Evolutionary conservation across 805 yeast species (phyloP), one percentile per base, ranked within the genome.

Genomic region (Candida easanensis): DNA sequence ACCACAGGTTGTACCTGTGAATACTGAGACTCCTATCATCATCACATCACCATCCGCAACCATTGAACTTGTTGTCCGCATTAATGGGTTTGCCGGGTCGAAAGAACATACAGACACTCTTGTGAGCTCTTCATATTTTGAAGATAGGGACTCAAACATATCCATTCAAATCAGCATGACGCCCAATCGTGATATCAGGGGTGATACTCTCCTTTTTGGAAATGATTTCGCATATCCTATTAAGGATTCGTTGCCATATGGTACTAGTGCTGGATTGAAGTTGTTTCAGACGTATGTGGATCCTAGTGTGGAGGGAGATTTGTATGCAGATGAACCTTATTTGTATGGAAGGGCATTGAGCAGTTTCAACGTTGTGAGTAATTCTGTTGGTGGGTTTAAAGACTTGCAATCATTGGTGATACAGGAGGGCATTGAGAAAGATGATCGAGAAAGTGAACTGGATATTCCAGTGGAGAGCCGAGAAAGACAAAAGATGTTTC

Each of bases 191-290:
- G 42, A 46, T 17, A 62, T 80, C n/a, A 54, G 52, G 16, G 86
- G 84, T 3, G 67, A 74, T 33, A 69, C 71, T n/a, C 61, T 83
- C 32, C 45, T 77, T n/a, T 82, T 79, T 63, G 89, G 89, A 1
- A 83, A 83, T 56, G 88, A 83, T 53, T 80, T 80, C 56, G 76
- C 72, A 9, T 57, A 66, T n/a, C 81, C 86, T 0, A 73, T 83
- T 25, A 64, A 71, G 25, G 80, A 80, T 37, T 68, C 69, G 41
- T 69, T 83, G 10, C 89, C 89, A 3, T 68, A 68, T 57, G 79
- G 79, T 4, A 66, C 70, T 22, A 68, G 78, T 4, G 60, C 77
- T 2, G 88, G 85, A 0, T 65, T 79, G 50, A 70, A 71, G 45
- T 62, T 80, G 26, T 82, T 81, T 66, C 73, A 73, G 36, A 67